phyloP scores from a whole-genome alignment of 768 basidiomycete species.

The Lactifluus piperatus region DNA sequence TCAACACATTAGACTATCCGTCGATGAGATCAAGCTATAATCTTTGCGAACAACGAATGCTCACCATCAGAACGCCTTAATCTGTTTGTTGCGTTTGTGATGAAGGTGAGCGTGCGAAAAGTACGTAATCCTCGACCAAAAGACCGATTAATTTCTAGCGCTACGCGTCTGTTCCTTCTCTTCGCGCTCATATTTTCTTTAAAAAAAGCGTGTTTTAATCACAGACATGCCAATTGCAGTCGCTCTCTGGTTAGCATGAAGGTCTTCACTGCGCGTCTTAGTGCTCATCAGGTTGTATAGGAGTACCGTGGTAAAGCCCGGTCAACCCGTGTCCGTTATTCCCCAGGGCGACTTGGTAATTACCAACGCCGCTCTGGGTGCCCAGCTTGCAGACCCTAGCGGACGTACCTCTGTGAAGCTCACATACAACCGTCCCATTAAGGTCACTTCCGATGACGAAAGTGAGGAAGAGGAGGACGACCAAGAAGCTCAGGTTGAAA shows the following conservation, averaged over 20 bases:
- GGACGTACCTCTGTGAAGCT: slow-evolving; percentile 64
- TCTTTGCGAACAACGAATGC: neutral
- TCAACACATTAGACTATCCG: slow-evolving; percentile 81
- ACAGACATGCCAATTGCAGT: slow-evolving; percentile 49
- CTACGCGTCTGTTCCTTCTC: neutral
- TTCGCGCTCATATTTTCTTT: neutral
- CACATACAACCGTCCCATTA: slow-evolving; percentile 36
- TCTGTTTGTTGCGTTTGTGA: neutral
- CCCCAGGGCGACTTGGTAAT: slow-evolving; percentile 66
- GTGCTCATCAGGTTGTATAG: slow-evolving; percentile 29
- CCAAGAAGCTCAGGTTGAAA: slow-evolving; percentile 31
- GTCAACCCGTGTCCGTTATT: slow-evolving; percentile 45
- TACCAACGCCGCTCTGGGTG: slow-evolving; percentile 76
- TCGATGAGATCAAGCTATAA: neutral
- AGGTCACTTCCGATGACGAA: slow-evolving; percentile 39
- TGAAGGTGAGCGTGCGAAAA: slow-evolving; percentile 31
- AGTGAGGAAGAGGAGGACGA: slow-evolving; percentile 37
- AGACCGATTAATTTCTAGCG: neutral
- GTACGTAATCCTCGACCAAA: slow-evolving; percentile 35
- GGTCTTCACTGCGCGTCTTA: neutral
- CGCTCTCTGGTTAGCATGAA: slow-evolving; percentile 47
- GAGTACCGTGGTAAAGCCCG: slow-evolving; percentile 53
- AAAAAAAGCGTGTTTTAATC: slow-evolving; percentile 11
- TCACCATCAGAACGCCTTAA: slow-evolving; percentile 17
- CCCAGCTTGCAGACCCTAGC: slow-evolving; percentile 51